Conservation (phyloP, 2,329 filamentous ascomycete genomes). For the Didymella arachidicola region DNA sequence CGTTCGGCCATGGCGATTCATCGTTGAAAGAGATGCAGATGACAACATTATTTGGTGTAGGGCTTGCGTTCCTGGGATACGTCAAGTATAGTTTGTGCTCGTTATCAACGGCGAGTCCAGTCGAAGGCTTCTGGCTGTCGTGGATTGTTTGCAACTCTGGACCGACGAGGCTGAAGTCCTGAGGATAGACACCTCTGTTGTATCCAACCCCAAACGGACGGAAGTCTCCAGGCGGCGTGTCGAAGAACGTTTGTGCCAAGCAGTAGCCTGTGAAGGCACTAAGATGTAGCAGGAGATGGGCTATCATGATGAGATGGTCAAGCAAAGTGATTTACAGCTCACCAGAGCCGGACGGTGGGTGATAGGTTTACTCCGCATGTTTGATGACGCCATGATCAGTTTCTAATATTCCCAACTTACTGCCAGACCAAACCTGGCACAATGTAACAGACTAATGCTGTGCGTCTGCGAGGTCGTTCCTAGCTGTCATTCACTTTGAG, state of each 20-base stretch:
- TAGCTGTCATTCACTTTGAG: not conserved
- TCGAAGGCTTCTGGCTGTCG: constrained; percentile 49
- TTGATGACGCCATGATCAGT: constrained; percentile 3
- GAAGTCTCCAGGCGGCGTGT: constrained; percentile 20
- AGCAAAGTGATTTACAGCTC: not conserved
- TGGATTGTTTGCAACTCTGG: constrained; percentile 49
- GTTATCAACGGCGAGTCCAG: constrained; percentile 52
- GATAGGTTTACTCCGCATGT: not conserved
- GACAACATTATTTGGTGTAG: constrained; percentile 51
- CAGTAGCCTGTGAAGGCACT: not conserved
- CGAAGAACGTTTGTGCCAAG: constrained; percentile 15
- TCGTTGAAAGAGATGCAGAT: constrained; percentile 50
- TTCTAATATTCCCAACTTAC: not conserved
- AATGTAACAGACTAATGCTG: not conserved
- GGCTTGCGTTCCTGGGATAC: constrained; percentile 52
- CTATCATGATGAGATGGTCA: not conserved
- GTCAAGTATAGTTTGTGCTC: constrained; percentile 53
- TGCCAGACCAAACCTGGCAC: not conserved
- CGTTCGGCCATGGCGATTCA: constrained; percentile 53
- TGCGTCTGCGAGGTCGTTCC: not conserved
- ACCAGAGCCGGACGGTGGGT: not conserved
- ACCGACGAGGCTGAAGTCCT: constrained; percentile 51
- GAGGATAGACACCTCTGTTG: constrained; percentile 32
- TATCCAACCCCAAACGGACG: constrained; percentile 26
- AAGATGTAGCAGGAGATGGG: not conserved